Base-by-base conservation (phyloP, 352 stramenopile genomes). In the Blastocystis hominis region DNA sequence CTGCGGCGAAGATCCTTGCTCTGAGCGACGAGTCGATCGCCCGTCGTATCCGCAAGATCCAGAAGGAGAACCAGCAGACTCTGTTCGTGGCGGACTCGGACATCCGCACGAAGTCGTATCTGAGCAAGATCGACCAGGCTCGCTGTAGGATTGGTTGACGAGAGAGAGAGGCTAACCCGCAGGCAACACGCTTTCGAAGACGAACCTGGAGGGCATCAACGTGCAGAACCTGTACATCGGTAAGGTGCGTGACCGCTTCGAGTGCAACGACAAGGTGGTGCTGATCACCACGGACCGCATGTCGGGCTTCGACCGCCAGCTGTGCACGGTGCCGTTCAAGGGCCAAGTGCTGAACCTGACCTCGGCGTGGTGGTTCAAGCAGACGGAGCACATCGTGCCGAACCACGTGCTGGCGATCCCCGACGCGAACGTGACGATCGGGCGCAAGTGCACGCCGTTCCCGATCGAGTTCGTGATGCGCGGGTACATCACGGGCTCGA, bases 401-500 rank as follows among this genome's bases (percentile, higher is more conserved):
- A 98, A 99, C 92, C 96, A 99, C 91, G 89, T 98, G 55, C 78
- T 98, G 9, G 89, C 90, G n/a, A 89, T 95, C 62, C 95, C 96
- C 6, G 94, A 98, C 90, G 92, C 95, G 46, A 96, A 97, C 86
- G 94, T 97, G 24, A 96, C 95, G 88, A 92, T 98, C 70, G 97
- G 94, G 53, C 95, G 94, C 75, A 98, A 98, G 88, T 98, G 95
- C 90, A 94, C 91, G 38, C 91, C 92, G 1, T 98, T 99, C 89
- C 93, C 96, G 0, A 96, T 99, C 89, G 97, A 99, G 91, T 98
- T 99, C 90, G 97, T 99, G 69, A 95, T 98, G 62, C 93, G 96
- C 88, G 95, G 94, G 54, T 98, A 97, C 90, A 94, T 95, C 90
- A 89, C 89, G 9, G 96, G 96, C 75, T 98, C 94, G 2, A 98